Conservation (phyloP, 1,284 basidiomycete genomes). For the Singerocomus inundabilis region DNA sequence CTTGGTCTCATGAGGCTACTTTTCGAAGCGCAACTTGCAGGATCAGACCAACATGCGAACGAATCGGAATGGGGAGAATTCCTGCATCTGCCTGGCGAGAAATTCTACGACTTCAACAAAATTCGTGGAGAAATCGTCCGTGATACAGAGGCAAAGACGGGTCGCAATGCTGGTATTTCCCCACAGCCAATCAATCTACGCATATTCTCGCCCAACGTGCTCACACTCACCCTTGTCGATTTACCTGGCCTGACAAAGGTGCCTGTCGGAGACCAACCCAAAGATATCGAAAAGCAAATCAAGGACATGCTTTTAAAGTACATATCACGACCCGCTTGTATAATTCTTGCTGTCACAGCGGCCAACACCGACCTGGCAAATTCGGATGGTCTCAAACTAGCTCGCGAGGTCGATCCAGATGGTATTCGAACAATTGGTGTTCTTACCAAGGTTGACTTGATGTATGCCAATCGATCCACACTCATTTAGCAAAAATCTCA, state of each 20-base stretch:
- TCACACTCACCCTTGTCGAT: slow-evolving; percentile 96
- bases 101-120: slow-evolving; percentile 97
- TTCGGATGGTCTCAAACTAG: slow-evolving; percentile 96
- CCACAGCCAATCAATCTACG: slow-evolving; percentile 96
- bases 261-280: slow-evolving; percentile 96
- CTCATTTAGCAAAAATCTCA: slow-evolving; percentile 13
- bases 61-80: slow-evolving; percentile 99
- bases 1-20: slow-evolving; percentile 2
- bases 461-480: slow-evolving; percentile 53
- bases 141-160: slow-evolving; percentile 97
- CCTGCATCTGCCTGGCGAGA: slow-evolving; percentile 92
- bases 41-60: slow-evolving; percentile 71
- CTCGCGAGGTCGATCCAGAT: slow-evolving; percentile 95
- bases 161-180: slow-evolving; percentile 95
- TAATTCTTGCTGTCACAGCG: slow-evolving; percentile 93
- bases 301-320: slow-evolving; percentile 95
- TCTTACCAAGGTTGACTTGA: slow-evolving; percentile 95
- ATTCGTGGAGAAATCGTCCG: slow-evolving; percentile 95
- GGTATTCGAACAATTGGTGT: slow-evolving; percentile 97
- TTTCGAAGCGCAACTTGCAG: slow-evolving; percentile 44
- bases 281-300: slow-evolving; percentile 98
- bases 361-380: slow-evolving; percentile 98
- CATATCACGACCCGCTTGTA: slow-evolving; percentile 88
- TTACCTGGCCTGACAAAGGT: slow-evolving; percentile 95
- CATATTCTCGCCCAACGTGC: slow-evolving; percentile 94